Evolutionary conservation across 148 eudicot species (phyloP), one percentile per base, ranked within the genome.

Genomic region (Rhododendron griersonianum): DNA sequence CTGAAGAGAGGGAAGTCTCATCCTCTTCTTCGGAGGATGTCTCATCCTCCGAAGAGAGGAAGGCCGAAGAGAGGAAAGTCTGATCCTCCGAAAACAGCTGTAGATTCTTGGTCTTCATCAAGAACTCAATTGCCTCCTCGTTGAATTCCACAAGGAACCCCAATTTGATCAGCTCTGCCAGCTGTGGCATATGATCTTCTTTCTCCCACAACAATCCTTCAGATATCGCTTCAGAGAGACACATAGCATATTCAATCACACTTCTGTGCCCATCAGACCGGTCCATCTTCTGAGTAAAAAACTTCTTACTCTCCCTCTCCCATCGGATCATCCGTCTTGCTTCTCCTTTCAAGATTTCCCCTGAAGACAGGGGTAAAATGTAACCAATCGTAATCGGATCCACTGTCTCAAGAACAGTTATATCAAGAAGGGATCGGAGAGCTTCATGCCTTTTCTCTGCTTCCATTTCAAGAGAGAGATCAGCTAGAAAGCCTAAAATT

Each of bases 31-130:
- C 1, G 35, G 35, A 33, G 35, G 35, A 33, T 33, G 35, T 1
- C 1, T 1, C 35, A 33, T 33, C 35, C 35, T 33, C 35, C 35
- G 35, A 33, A 33, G 35, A 33, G 35, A 33, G 35, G 35, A 33
- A 92, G 80, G 80, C 88, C 10, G 92, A 91, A 78, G 90, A 76
- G 23, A 95, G 90, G 55, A 92, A 92, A 71, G 82, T 90, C 55
- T 89, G 91, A 76, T 95, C 96, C 91, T 92, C 96, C 3, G 63
- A 51, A 67, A 89, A 91, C 2, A 95, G 84, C 86, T 92, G 89
- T 85, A 95, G 84, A 86, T 95, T 95, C 78, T 93, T 89, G 4
- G 90, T 84, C 83, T 91, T 93, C 96, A 93, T 86, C 79, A 89
- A 89, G 76, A 84, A 92, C 80, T 14, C 87, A 78, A 95, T 79